Evolutionary conservation across 2,329 filamentous ascomycete species (phyloP).

Genomic region (Epichloe bromicola): DNA sequence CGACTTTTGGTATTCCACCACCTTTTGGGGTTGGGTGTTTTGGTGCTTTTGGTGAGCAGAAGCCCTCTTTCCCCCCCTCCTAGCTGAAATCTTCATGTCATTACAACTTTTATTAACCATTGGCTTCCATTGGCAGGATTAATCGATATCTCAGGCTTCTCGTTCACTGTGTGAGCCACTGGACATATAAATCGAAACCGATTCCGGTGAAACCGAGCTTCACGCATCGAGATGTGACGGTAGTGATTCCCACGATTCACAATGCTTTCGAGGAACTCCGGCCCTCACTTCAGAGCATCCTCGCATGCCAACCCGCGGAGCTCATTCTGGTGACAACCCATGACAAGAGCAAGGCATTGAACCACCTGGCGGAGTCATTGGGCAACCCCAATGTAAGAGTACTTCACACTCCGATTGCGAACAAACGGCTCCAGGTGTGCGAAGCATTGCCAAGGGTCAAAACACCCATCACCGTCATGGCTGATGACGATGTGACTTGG

Average conservation of each 20-base stretch:
- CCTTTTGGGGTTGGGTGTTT: slow-evolving; percentile 34
- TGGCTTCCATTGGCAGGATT: slow-evolving; percentile 38
- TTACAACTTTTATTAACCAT: neutral
- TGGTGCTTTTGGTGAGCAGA: slow-evolving; percentile 34
- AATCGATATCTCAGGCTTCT: slow-evolving; percentile 80
- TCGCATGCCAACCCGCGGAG: slow-evolving; percentile 55
- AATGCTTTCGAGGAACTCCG: slow-evolving; percentile 73
- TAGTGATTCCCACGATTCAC: slow-evolving; percentile 87
- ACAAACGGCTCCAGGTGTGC: slow-evolving; percentile 91
- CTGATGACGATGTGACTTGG: slow-evolving; percentile 93
- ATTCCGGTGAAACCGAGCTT: slow-evolving; percentile 71
- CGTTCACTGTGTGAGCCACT: slow-evolving; percentile 75
- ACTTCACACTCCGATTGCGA: slow-evolving; percentile 69
- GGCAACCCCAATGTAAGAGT: slow-evolving; percentile 53
- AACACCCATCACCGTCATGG: slow-evolving; percentile 80
- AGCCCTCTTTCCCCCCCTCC: neutral
- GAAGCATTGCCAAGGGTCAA: slow-evolving; percentile 74
- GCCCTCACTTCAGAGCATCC: slow-evolving; percentile 65
- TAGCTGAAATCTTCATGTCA: neutral
- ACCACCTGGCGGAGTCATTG: slow-evolving; percentile 51
- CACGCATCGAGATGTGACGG: slow-evolving; percentile 74
- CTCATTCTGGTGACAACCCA: slow-evolving; percentile 81
- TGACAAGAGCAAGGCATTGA: slow-evolving; percentile 57
- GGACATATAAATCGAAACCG: slow-evolving; percentile 74
- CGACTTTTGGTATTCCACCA: slow-evolving; percentile 28